phyloP scores from a whole-genome alignment of 768 basidiomycete species.

The Pleurotus sapidus region DNA sequence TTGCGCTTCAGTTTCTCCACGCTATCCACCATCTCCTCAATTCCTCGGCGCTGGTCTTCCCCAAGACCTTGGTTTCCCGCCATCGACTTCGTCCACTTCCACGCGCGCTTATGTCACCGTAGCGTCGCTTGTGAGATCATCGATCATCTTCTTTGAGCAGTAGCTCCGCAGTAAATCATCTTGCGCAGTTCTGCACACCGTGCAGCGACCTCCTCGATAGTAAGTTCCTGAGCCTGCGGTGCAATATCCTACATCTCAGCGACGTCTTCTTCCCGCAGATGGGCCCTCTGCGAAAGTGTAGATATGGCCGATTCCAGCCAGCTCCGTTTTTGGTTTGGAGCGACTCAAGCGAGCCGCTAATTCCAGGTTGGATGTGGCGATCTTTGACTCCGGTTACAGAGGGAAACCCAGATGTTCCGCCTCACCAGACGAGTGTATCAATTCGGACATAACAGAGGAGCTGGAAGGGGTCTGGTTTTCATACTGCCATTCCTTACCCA shows the following conservation, averaged over 20 bases:
- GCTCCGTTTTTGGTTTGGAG: conserved; percentile 82
- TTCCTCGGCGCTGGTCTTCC: conserved; percentile 61
- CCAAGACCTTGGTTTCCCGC: conserved; percentile 49
- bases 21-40: conserved; percentile 82
- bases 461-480: conserved; percentile 25
- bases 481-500: conserved; percentile 90
- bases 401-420: conserved; percentile 89
- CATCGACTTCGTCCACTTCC: conserved; percentile 85
- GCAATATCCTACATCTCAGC: conserved; percentile 66
- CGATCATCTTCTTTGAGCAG: conserved; percentile 73
- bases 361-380: conserved; percentile 67
- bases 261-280: conserved; percentile 82
- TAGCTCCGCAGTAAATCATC: conserved; percentile 79
- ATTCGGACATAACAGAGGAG: too few relatives aligned
- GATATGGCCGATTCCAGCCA: conserved; percentile 89
- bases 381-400: conserved; percentile 59
- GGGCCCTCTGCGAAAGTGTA: conserved; percentile 74
- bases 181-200: conserved; percentile 80
- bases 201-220: conserved; percentile 80
- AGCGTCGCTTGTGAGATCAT: conserved; percentile 86
- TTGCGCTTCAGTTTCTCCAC: conserved; percentile 76
- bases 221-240: too few relatives aligned
- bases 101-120: conserved; percentile 82
- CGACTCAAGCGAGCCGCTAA: conserved; percentile 85
- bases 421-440: conserved; percentile 27